Evolutionary conservation across 2,329 filamentous ascomycete genomes (phyloP).

Genomic region (Penicillium decumbens): DNA sequence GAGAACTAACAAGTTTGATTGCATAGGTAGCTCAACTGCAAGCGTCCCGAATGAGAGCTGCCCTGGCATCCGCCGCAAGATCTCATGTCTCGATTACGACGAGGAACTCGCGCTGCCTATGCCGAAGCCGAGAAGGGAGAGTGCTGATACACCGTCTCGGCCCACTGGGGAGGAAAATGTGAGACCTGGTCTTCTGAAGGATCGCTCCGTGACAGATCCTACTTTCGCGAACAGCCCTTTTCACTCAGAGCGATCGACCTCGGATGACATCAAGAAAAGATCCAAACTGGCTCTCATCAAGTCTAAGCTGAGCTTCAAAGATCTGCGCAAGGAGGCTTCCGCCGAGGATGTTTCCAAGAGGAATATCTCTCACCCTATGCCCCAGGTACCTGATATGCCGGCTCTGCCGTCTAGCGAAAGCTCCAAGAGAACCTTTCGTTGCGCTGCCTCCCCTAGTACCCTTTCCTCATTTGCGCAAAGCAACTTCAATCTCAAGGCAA

Average conservation of each 20-base stretch:
- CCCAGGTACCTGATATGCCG: not conserved
- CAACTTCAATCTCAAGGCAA: not conserved
- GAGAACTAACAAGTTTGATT: not conserved
- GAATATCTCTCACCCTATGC: conserved; percentile 6
- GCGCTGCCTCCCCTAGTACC: not conserved
- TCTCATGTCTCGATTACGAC: conserved; percentile 24
- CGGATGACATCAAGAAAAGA: conserved; percentile 16
- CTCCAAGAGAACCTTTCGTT: not conserved
- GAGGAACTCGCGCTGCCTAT: conserved; percentile 27
- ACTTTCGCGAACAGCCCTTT: not conserved
- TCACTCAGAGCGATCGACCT: not conserved
- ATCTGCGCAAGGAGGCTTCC: conserved; percentile 25
- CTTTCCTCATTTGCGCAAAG: not conserved
- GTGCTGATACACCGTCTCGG: not conserved
- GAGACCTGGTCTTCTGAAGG: conserved; percentile 10
- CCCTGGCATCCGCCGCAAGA: conserved; percentile 14
- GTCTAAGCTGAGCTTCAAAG: conserved; percentile 31
- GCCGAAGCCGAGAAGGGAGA: conserved; percentile 21
- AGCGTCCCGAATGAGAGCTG: not conserved
- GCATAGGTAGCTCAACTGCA: not conserved
- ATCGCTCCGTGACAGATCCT: conserved; percentile 17
- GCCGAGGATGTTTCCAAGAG: conserved; percentile 8
- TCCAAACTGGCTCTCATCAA: conserved; percentile 25
- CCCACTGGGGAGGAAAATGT: not conserved
- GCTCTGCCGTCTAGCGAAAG: not conserved